Conservation (phyloP, 495 filamentous ascomycete species). For the Neurospora intermedia region DNA sequence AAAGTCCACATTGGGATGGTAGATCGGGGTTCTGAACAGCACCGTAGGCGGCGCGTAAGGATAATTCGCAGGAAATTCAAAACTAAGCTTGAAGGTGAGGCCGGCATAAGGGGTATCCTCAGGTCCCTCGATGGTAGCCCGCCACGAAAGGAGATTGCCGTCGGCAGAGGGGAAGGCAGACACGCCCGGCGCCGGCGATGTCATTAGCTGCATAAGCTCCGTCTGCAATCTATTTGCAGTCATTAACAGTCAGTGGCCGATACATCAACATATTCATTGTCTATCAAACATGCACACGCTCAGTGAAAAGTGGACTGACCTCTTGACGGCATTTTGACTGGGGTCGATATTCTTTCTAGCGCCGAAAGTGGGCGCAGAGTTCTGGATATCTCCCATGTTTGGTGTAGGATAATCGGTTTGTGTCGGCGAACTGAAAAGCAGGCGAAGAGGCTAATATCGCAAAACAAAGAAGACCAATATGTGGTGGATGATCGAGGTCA, state of each 20-base stretch:
- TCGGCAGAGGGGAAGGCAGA: constrained; percentile 89
- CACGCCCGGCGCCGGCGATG: constrained; percentile 81
- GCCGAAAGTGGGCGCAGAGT: constrained; percentile 51
- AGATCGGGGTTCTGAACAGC: constrained; percentile 86
- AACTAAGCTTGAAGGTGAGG: constrained; percentile 86
- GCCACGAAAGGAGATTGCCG: constrained; percentile 85
- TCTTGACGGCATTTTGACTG: constrained; percentile 68
- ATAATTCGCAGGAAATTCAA: constrained; percentile 85
- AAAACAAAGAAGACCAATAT: constrained; percentile 6
- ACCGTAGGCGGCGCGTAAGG: constrained; percentile 90
- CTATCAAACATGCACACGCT: neutral
- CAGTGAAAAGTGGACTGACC: constrained; percentile 36
- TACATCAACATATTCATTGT: neutral
- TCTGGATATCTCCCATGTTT: constrained; percentile 59
- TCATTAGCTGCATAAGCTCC: constrained; percentile 97
- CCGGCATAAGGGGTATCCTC: constrained; percentile 83
- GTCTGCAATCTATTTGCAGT: constrained; percentile 51
- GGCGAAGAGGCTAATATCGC: neutral
- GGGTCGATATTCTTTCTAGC: constrained; percentile 43
- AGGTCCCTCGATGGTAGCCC: constrained; percentile 85
- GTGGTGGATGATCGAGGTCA: neutral
- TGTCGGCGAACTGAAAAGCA: neutral
- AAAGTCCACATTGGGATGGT: constrained; percentile 90
- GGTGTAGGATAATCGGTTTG: neutral
- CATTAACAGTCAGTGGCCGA: neutral